These are phyloP conservation scores for Fomes fomentarius DNA, from an alignment of 1,284 basidiomycete species.

Conservation along the genomic window DNA sequence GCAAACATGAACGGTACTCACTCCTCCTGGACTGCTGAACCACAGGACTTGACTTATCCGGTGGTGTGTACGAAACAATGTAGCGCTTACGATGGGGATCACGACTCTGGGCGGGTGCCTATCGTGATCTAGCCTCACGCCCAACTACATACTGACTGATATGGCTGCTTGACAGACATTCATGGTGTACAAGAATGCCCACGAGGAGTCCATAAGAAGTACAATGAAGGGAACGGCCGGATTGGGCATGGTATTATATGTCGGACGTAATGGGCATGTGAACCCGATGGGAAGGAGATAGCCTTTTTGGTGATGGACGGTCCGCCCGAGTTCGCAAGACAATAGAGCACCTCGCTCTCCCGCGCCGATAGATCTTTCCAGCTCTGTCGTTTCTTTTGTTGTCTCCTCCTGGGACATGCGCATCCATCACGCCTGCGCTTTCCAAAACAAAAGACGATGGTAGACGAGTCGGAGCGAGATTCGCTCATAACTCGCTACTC, in stretches of 20 bases:
- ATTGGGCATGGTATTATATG: not conserved
- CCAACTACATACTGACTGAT: too few species aligned
- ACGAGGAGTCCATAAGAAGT: not conserved
- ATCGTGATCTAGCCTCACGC: too few species aligned
- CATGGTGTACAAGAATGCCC: not conserved
- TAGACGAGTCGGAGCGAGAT: constrained; percentile 2
- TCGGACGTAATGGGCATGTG: constrained; percentile 16
- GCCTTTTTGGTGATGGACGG: constrained; percentile 16
- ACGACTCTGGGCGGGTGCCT: not conserved
- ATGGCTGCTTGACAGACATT: not conserved
- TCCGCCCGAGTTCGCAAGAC: constrained; percentile 8
- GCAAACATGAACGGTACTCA: not conserved
- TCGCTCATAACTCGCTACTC: not conserved
- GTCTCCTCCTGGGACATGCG: constrained; percentile 2
- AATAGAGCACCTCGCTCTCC: constrained; percentile 4
- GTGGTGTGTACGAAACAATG: not conserved
- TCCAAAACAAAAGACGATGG: constrained; percentile 20
- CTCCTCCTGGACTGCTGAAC: constrained; percentile 8
- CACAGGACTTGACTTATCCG: constrained; percentile 22
- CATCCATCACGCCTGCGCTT: constrained; percentile 15
- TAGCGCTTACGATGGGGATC: too few species aligned
- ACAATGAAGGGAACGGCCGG: constrained; percentile 13
- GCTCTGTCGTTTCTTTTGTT: constrained; percentile 20
- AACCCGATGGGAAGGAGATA: constrained; percentile 13
- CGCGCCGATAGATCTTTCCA: constrained; percentile 22